Base-by-base conservation (phyloP, 208 protist species). In the Acanthamoeba culbertsoni region DNA sequence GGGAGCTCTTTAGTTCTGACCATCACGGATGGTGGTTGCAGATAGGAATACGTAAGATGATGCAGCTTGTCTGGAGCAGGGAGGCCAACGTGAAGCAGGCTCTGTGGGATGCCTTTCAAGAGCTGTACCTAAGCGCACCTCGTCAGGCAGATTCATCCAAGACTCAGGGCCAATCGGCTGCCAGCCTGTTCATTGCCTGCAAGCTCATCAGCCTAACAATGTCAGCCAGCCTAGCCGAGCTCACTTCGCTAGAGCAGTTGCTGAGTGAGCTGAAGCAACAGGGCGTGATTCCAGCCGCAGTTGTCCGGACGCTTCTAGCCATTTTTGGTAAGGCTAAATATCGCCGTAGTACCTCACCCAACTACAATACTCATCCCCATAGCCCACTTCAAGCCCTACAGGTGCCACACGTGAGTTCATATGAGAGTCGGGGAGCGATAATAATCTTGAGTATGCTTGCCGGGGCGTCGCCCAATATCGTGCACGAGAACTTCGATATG, bases 231-330 rank as follows among this genome's bases (percentile, higher is more conserved):
- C 40, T 96, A 7, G 95, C 95, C 46, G 93, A 96, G 35, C 86
- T 96, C 10, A 96, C 95, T 20, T 96, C 93, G 6, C 43, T 96
- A 1, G 95, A 96, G 35, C 92, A 96, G 65, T 45, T 96, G 7
- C 20, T 96, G 5, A 75, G 28, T 35, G 45, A 94, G 33, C 53
- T 95, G n/a, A 51, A 33, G 1, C 53, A 55, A 26, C 75, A 92
- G 28, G 26, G 45, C 2, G 26, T 94, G 0, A 90, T 96, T 10
- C 7, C 93, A 43, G 14, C 14, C 31, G 6, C 73, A 23, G 55
- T 96, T 4, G 40, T 95, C 6, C 33, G 86, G 12, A 55, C 62
- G 35, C 86, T 96, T 4, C 94, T 93, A 84, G 63, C 93, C 28
- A 57, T 94, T 16, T 96, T 96, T 90, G 53, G 77, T 86, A 93